Percentiles rank a stretch among this genome's conserved stretches.
Conservation (phyloP, 192 early-diverging fungal species). For the Podila minutissima region DNA sequence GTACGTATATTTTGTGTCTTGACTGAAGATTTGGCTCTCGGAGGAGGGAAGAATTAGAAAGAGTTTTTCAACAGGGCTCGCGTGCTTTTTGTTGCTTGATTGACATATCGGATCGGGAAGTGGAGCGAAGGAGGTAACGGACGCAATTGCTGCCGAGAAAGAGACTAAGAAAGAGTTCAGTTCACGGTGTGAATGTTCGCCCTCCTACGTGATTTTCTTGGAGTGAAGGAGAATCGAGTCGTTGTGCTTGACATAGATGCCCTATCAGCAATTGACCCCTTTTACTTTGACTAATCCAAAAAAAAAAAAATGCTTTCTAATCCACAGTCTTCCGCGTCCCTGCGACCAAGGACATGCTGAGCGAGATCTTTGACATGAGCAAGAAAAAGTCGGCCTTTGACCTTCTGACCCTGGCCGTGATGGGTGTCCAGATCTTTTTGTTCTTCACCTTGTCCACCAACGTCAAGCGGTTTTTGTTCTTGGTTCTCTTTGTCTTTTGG, state of each 20-base stretch:
- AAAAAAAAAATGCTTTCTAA: not conserved
- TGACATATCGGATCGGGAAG: no score
- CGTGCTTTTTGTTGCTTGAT: no score
- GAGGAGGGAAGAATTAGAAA: no score
- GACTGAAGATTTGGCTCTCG: no score
- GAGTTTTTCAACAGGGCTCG: no score
- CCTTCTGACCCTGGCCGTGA: conserved; percentile 67
- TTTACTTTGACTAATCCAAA: not conserved
- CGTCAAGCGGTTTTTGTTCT: conserved; percentile 67
- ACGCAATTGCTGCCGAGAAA: no score
- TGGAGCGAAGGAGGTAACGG: no score
- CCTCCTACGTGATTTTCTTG: no score
- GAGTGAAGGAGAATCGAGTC: no score
- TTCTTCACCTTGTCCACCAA: conserved; percentile 71
- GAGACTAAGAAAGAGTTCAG: no score
- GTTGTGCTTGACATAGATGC: no score
- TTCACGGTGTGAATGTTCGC: no score
- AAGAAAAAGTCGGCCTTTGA: conserved; percentile 83
- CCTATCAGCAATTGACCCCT: not conserved
- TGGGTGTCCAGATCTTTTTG: conserved; percentile 71
- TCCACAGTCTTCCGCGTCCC: conserved; percentile 77
- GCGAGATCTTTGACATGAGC: conserved; percentile 75
- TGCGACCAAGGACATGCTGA: conserved; percentile 78
- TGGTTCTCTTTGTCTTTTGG: conserved; percentile 88
- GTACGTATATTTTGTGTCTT: conserved; percentile 11